Conservation (phyloP, 345 rosid genomes). For the Mercurialis annua region DNA sequence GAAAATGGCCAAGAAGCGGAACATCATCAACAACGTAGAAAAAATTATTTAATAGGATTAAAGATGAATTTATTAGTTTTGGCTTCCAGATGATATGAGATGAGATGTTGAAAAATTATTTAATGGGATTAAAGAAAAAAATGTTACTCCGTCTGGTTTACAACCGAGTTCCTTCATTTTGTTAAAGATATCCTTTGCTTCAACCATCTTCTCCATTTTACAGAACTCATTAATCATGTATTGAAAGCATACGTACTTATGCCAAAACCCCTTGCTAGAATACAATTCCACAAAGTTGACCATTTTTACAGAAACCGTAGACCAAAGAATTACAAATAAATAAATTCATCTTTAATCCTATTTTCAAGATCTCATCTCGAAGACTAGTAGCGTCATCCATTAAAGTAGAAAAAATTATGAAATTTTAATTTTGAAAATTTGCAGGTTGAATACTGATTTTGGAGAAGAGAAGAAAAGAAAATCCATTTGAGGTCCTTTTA, state of each 20-base stretch:
- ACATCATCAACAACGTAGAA: too few relatives aligned
- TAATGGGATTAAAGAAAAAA: too few relatives aligned
- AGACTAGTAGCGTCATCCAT: conserved; percentile 56
- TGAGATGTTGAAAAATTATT: too few relatives aligned
- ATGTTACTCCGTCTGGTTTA: conserved; percentile 66
- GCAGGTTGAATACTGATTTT: too few relatives aligned
- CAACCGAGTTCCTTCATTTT: conserved; percentile 56
- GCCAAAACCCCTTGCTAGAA: conserved; percentile 59
- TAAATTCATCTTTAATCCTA: conserved; percentile 61
- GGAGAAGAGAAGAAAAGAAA: too few relatives aligned
- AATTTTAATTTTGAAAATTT: too few relatives aligned
- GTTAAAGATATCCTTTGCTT: conserved; percentile 58
- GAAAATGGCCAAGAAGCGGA: too few relatives aligned
- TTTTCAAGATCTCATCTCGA: conserved; percentile 52
- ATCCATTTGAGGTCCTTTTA: too few relatives aligned
- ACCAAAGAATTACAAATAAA: conserved; percentile 69
- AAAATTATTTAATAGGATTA: too few relatives aligned
- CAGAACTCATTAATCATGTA: conserved; percentile 70
- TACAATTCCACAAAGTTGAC: conserved; percentile 59
- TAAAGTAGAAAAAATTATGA: too few relatives aligned
- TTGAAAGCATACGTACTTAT: conserved; percentile 55
- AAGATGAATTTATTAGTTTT: too few relatives aligned
- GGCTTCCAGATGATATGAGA: too few relatives aligned
- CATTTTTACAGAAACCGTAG: conserved; percentile 73
- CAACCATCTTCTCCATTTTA: conserved; percentile 58